Evolutionary conservation across 164 flowering plant genomes (phyloP), one percentile per base, ranked within the genome.

Genomic region (Nymphaea thermarum): DNA sequence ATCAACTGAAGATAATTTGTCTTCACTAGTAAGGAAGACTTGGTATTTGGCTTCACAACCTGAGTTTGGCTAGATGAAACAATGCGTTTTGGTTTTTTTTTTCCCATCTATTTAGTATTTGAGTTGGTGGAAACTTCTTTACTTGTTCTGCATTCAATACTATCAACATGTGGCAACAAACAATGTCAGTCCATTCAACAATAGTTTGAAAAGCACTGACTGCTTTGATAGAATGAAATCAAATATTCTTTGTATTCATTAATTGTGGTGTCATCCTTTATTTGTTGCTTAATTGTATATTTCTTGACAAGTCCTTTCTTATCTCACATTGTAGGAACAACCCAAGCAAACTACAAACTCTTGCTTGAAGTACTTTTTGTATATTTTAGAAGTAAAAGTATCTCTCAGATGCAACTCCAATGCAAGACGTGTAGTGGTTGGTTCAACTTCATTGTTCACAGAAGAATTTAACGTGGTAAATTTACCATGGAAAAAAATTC

Each of bases 71-170:
- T n/a, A n/a, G n/a, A n/a, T n/a, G n/a, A 8, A 18, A 14, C 3
- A 3, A 8, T 8, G 8, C 64, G 3, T 14, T 15, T 62, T 11
- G 11, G 14, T 25, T 4, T 25, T 15, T 17, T 17, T 25, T 18
- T 62, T 3, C 17, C 64, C 64, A 62, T 6, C 64, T 62, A 8
- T 62, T 62, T 14, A 62, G 64, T 14, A 62, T 62, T n/a, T 62
- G 17, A 62, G 3, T 8, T 4, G 0, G 11, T 3, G 64, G 25
- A n/a, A 15, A 15, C 36, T 62, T n/a, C 3, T 11, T 3, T 14
- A 62, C 36, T 6, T 4, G 16, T 18, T 62, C 25, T 14, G 8
- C 42, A 8, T n/a, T 62, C 3, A 62, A n/a, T 18, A 62, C 36
- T 4, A 14, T 11, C 36, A 62, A 6, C 42, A n/a, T 62, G 42